Base-by-base conservation (phyloP, 2,329 filamentous ascomycete species). In the Didymella pinodella region DNA sequence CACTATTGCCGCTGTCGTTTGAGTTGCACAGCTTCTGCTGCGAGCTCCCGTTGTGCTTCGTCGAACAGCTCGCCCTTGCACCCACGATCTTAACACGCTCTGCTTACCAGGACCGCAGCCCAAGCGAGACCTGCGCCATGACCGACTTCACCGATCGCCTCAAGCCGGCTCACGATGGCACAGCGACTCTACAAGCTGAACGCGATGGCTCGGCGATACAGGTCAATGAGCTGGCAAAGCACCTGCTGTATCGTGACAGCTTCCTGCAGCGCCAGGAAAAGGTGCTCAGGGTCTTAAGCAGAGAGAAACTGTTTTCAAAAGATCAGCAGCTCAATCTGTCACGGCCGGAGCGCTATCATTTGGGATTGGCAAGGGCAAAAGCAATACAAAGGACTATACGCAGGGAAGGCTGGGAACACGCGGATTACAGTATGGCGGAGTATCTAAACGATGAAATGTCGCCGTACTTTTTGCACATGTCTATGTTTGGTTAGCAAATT, bases 391-490 rank as follows among this genome's bases (percentile, higher is more conserved):
- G 82, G 46, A 69, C 83, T 22, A 74, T 75, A 7, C 76, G 80
- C 48, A 76, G 81, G 58, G 74, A 83, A 66, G 68, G 71, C 40
- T 85, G 83, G 83, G 77, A 78, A 59, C 66, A 75, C 29, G 80
- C 82, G n/a, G 83, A 85, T 57, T 80, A 81, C 56, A 75, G 76
- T 48, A 84, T 85, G 79, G 80, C 80, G 0, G 79, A 80, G 62
- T 84, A 85, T 65, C 75, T 85, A 10, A 79, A 80, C 41, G 83
- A 85, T 58, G 83, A 85, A 68, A 82, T 84, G 62, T 81, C 78
- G 36, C 83, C 82, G 4, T 85, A 82, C 65, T 79, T 81, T 68
- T 75, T 86, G 41, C 83, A 85, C 54, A 77, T 78, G 65, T 75
- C 75, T 54, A 84, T 85, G 82, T 84, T 84, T 62, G 73, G 79